phyloP scores from a whole-genome alignment of 129 eudicot genomes.

The Flaveria trinervia region DNA sequence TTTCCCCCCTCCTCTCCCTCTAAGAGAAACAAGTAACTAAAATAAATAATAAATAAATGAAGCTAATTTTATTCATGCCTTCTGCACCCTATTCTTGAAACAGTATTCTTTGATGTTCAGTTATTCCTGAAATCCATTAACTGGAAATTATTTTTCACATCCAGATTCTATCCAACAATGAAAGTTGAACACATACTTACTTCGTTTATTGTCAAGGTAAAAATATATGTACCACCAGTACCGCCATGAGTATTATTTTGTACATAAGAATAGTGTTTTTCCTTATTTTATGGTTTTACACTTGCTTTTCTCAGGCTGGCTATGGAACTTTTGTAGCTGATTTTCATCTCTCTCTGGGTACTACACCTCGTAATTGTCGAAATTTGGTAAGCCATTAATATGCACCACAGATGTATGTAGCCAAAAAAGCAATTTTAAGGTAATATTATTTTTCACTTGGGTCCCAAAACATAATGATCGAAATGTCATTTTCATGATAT shows the following conservation, averaged over 20 bases:
- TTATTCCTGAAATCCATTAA: constrained; percentile 9
- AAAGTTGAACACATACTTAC: constrained; percentile 36
- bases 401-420: constrained; percentile 7
- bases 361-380: constrained; percentile 28
- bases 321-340: constrained; percentile 34
- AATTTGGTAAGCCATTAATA: constrained; percentile 36
- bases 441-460: constrained; percentile 1
- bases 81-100: constrained; percentile 2
- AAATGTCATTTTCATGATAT: constrained; percentile 3
- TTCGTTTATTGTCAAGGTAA: constrained; percentile 40
- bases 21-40: no score
- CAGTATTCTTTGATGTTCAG: constrained; percentile 5
- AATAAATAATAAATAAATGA: no score
- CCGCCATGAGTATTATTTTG: not conserved
- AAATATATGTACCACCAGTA: not conserved
- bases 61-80: not conserved
- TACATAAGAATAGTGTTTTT: not conserved
- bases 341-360: constrained; percentile 38
- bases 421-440: not conserved
- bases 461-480: constrained; percentile 1
- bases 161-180: constrained; percentile 49
- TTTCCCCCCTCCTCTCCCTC: no score
- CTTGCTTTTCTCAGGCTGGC: constrained; percentile 39
- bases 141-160: constrained; percentile 18
- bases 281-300: not conserved